These are phyloP conservation scores for Novymonas esmeraldas DNA, from an alignment of 208 protist genomes.

Conservation along the genomic window DNA sequence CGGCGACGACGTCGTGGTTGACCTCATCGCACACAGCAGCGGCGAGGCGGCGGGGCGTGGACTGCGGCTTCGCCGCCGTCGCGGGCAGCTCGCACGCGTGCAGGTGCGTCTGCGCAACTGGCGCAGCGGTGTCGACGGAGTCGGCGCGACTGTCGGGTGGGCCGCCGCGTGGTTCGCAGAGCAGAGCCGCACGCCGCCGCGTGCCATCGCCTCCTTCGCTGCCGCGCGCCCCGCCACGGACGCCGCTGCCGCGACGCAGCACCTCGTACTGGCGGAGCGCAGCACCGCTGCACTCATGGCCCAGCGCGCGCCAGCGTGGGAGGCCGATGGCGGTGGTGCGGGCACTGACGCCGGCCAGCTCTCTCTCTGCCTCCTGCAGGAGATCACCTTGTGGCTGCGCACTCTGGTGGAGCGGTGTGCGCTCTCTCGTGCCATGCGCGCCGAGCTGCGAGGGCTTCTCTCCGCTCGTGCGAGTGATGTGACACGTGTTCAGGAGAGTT, in stretches of 20 bases:
- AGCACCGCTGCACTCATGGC: no score
- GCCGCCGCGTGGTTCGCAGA: no score
- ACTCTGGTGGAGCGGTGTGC: slow-evolving; percentile 13
- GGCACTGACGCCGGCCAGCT: background rate
- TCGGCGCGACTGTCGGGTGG: background rate
- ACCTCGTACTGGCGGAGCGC: no score
- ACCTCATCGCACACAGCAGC: slow-evolving; percentile 23
- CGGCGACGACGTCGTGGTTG: slow-evolving; percentile 24
- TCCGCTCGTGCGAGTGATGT: slow-evolving; percentile 4
- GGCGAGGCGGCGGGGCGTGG: no score
- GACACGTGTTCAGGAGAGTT: background rate
- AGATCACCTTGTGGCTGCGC: slow-evolving; percentile 11
- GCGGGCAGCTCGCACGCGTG: slow-evolving; percentile 6
- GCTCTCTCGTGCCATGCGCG: background rate
- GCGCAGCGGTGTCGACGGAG: background rate
- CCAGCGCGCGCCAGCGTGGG: no score
- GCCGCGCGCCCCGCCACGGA: no score
- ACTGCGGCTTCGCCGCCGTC: background rate
- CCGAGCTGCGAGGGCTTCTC: slow-evolving; percentile 21
- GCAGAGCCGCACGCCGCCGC: no score
- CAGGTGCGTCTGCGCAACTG: slow-evolving; percentile 10
- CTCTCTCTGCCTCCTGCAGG: background rate
- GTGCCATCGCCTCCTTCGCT: no score
- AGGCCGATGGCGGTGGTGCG: background rate
- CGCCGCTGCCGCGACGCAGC: no score